Evolutionary conservation across 352 stramenopile species (phyloP).

Genomic region (Pythium monospermum): DNA sequence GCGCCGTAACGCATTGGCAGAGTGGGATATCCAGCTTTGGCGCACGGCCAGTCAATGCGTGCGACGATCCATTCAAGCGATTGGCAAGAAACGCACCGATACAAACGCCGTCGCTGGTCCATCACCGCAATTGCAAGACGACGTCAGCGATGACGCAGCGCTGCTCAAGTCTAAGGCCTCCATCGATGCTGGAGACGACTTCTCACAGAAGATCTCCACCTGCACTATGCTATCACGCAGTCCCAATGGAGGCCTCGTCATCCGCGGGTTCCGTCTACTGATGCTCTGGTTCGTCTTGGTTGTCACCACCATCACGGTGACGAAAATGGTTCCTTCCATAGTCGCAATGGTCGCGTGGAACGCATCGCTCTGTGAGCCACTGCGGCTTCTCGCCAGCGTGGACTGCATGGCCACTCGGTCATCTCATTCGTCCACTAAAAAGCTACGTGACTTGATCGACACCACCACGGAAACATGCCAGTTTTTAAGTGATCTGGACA

Average conservation of each 20-base stretch:
- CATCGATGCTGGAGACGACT: no score
- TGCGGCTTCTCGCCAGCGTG: conserved; percentile 28
- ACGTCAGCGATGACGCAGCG: neutral
- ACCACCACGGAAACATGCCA: conserved; percentile 33
- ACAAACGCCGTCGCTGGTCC: neutral
- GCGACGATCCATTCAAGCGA: no score
- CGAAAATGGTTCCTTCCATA: conserved; percentile 35
- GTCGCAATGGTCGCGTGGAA: conserved; percentile 56
- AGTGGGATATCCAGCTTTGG: conserved; percentile 39
- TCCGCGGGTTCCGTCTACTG: conserved; percentile 5
- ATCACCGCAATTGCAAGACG: no score
- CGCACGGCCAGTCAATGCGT: conserved; percentile 7
- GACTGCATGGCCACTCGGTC: conserved; percentile 21
- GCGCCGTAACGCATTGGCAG: conserved; percentile 33
- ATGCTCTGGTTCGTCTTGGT: conserved; percentile 15
- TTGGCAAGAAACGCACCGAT: neutral
- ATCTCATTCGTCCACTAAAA: conserved; percentile 11
- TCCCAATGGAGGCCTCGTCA: neutral
- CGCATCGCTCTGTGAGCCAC: conserved; percentile 40
- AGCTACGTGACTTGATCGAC: conserved; percentile 44
- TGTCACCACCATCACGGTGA: conserved; percentile 21
- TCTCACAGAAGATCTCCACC: no score
- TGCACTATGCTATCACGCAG: no score
- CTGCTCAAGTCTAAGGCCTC: neutral
- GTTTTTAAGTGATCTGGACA: conserved; percentile 35